Conservation (phyloP, 2,329 filamentous ascomycete species). For the Fusarium siculi region DNA sequence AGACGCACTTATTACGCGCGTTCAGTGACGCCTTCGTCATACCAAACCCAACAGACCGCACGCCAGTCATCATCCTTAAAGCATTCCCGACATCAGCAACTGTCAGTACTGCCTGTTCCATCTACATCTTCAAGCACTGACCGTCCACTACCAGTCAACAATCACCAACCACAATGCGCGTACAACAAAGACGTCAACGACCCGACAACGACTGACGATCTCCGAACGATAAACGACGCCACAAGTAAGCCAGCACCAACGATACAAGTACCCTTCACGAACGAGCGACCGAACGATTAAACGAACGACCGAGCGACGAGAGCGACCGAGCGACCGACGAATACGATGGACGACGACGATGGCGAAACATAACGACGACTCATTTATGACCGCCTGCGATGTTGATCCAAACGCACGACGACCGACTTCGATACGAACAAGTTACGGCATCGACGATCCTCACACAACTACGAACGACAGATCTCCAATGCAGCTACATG, state of each 20-base stretch:
- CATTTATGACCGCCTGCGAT: not conserved
- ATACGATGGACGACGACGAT: not conserved
- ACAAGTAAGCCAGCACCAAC: not conserved
- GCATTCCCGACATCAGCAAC: not conserved
- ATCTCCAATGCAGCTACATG: not conserved
- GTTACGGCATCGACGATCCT: not conserved
- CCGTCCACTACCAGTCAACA: not conserved
- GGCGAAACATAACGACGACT: not conserved
- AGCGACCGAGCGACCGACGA: not conserved
- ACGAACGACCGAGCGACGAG: not conserved
- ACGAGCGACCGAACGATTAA: not conserved
- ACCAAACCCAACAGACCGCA: not conserved
- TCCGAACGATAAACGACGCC: not conserved
- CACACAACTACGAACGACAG: not conserved
- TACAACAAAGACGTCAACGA: not conserved
- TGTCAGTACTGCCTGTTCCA: not conserved
- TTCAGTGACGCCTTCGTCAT: not conserved
- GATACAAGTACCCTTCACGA: not conserved
- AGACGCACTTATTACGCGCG: not conserved
- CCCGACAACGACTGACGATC: not conserved
- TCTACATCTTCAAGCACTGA: not conserved
- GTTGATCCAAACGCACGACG: not conserved
- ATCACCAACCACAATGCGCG: not conserved
- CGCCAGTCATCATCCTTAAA: not conserved
- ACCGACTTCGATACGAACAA: not conserved